Evolutionary conservation across 306 rosid species (phyloP), one percentile per base, ranked within the genome.

Genomic region (Biancaea sappan): DNA sequence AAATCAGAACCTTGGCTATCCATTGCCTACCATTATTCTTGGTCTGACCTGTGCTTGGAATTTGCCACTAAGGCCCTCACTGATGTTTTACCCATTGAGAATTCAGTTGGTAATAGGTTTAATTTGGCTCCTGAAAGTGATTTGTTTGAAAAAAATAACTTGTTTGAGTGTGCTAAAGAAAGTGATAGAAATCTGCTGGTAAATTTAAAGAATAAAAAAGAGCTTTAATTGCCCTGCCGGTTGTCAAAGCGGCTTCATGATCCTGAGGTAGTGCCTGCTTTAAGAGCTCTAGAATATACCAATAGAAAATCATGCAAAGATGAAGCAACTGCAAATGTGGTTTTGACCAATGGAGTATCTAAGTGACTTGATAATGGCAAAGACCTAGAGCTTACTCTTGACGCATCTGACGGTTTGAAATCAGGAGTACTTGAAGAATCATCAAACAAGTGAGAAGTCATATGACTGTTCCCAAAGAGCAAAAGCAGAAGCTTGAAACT

Each of bases 41-140:
- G 88, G 87, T 88, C 88, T 29, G 97, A 91, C 58, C 94, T 92
- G 14, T 85, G 91, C 83, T 84, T 89, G 67, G 97, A 89, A 69
- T 91, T 87, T 73, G 91, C 94, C 10, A 85, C 84, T 57, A 87
- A 89, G 78, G 89, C 89, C 71, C 62, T 91, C 63, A 87, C 89
- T 1, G 88, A 91, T 14, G 77, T 81, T 61, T 84, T 89, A 62
- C 88, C 95, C 21, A 61, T 83, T 66, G 82, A 77, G 68, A 79
- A 83, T 68, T 66, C 85, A 35, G 52, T 77, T 62, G 76, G 47
- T 4, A 50, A 71, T 16, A 65, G 57, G 38, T 47, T 82, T 65
- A 50, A 32, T 69, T 40, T 50, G 47, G 38, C 11, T 73, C 38
- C 74, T 52, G 72, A 70, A 58, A 66, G 56, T 69, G 80, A 73